Conservation (phyloP, 2,329 filamentous ascomycete species). For the Exophiala lecanii-corni region DNA sequence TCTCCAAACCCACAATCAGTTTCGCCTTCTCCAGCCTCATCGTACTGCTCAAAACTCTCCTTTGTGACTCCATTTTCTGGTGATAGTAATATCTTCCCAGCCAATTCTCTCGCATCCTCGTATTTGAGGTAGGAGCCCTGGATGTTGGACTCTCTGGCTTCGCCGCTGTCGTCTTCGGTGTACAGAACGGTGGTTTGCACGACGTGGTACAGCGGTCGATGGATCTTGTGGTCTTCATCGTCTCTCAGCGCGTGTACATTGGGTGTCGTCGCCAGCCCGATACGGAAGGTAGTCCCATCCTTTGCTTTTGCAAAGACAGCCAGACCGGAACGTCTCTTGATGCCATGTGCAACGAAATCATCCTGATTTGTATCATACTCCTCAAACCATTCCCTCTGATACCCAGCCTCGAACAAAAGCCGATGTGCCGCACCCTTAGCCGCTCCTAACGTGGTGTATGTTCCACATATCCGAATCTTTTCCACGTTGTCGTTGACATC, state of each 20-base stretch:
- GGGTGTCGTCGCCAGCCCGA: constrained; percentile 27
- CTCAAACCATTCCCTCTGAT: constrained; percentile 29
- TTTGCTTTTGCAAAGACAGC: constrained; percentile 26
- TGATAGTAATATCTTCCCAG: constrained; percentile 23
- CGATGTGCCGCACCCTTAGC: constrained; percentile 29
- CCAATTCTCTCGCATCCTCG: constrained; percentile 26
- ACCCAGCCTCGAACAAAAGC: constrained; percentile 31
- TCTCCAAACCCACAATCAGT: constrained; percentile 31
- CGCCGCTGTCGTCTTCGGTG: constrained; percentile 21
- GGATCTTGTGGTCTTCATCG: constrained; percentile 26
- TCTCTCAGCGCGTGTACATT: constrained; percentile 19
- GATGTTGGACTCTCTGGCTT: constrained; percentile 25
- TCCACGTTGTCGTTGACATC: constrained; percentile 28
- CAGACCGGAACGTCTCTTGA: constrained; percentile 24
- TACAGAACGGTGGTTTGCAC: constrained; percentile 27
- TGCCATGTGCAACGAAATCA: constrained; percentile 17
- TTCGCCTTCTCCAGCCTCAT: constrained; percentile 26
- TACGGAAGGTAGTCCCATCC: constrained; percentile 28
- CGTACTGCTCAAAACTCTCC: constrained; percentile 29
- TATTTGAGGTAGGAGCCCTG: constrained; percentile 28
- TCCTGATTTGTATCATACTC: constrained; percentile 25
- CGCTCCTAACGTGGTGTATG: constrained; percentile 25
- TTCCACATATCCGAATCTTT: constrained; percentile 28
- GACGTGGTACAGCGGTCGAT: constrained; percentile 29
- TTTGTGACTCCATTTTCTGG: constrained; percentile 23